phyloP scores from a whole-genome alignment of 805 yeast genomes.

The Kodamaea hsintzibuensis region DNA sequence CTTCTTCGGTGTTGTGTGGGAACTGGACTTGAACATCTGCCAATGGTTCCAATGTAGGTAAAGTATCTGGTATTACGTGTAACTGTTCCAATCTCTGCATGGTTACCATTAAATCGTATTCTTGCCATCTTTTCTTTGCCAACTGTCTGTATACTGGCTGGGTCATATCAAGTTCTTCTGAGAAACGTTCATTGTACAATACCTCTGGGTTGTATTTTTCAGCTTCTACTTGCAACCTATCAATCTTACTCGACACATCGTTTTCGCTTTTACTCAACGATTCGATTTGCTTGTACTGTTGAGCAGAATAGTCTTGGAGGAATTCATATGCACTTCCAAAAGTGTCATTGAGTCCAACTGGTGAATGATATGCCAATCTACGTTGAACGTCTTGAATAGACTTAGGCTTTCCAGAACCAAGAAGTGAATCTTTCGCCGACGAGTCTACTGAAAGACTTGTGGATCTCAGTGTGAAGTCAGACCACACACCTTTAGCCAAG shows the following conservation, averaged over 20 bases:
- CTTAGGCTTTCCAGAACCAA: constrained; percentile 37
- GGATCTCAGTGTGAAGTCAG: constrained; percentile 32
- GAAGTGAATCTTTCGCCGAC: constrained; percentile 20
- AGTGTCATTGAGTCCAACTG: constrained; percentile 67
- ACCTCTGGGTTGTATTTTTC: constrained; percentile 86
- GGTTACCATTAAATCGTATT: constrained; percentile 66
- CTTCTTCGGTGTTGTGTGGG: constrained; percentile 57
- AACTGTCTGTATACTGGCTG: constrained; percentile 79
- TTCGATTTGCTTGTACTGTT: constrained; percentile 40
- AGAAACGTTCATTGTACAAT: constrained; percentile 58
- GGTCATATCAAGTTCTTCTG: constrained; percentile 57
- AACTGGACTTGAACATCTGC: constrained; percentile 76
- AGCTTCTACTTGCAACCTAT: constrained; percentile 53
- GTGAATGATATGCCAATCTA: constrained; percentile 61
- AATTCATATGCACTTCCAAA: constrained; percentile 68
- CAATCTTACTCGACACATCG: constrained; percentile 16
- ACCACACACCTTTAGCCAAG: constrained; percentile 29
- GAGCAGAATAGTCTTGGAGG: constrained; percentile 50
- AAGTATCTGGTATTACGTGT: constrained; percentile 87
- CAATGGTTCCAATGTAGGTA: constrained; percentile 83
- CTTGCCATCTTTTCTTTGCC: constrained; percentile 71
- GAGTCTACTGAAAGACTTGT: constrained; percentile 14
- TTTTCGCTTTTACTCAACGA: constrained; percentile 29
- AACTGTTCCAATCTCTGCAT: constrained; percentile 92
- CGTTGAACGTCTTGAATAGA: constrained; percentile 46